Conservation (phyloP, 352 stramenopile genomes). For the Thraustochytrium sp. region DNA sequence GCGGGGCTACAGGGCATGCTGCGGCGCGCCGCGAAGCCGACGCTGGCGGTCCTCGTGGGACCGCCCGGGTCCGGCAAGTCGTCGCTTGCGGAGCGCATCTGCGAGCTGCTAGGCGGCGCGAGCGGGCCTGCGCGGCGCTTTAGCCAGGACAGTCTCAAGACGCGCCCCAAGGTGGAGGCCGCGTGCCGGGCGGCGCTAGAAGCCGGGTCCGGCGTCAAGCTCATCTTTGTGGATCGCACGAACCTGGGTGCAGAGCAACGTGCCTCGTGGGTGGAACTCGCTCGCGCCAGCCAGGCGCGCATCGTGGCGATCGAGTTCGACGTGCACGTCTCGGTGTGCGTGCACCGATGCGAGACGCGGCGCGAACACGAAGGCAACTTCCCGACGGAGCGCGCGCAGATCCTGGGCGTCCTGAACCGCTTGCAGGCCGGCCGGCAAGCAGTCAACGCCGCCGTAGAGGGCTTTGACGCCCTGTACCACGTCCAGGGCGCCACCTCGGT, state of each 20-base stretch:
- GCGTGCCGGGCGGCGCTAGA: background rate
- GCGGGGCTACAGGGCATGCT: background rate
- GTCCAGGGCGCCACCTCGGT: background rate
- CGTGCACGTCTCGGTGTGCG: background rate
- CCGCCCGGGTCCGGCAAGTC: constrained; percentile 14
- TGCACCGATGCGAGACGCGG: background rate
- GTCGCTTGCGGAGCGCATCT: background rate
- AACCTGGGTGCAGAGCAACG: background rate
- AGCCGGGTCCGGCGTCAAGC: background rate
- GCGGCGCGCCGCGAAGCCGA: background rate
- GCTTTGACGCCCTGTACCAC: background rate
- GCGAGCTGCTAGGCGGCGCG: background rate
- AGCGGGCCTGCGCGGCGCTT: background rate
- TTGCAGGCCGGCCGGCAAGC: background rate
- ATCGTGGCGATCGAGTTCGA: background rate
- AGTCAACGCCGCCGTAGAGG: background rate
- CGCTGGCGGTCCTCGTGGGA: background rate
- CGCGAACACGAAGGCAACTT: constrained; percentile 24
- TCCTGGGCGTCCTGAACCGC: background rate
- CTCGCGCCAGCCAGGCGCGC: background rate
- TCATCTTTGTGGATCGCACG: constrained; percentile 22
- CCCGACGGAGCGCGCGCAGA: background rate
- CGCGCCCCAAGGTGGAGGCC: background rate
- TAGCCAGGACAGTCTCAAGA: constrained; percentile 3
- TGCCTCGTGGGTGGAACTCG: background rate